Evolutionary conservation across 2,329 filamentous ascomycete species (phyloP).

Genomic region (Talaromyces sp.): DNA sequence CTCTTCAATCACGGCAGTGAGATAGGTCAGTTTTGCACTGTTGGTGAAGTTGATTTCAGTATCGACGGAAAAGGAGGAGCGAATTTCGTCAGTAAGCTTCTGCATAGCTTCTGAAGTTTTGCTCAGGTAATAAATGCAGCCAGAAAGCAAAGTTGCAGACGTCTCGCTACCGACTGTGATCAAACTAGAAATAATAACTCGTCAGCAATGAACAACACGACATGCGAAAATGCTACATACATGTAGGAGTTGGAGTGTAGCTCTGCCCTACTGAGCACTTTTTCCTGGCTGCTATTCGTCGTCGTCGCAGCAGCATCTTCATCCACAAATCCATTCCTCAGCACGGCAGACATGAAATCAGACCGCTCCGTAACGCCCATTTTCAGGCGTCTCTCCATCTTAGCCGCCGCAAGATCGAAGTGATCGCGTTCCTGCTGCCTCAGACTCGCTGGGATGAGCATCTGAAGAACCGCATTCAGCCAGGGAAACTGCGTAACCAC

Average conservation of each 20-base stretch:
- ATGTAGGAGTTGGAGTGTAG: background rate
- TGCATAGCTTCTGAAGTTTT: constrained; percentile 24
- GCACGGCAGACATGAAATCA: background rate
- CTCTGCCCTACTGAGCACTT: background rate
- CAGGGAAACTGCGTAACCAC: background rate
- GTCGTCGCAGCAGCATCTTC: background rate
- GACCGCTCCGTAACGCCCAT: background rate
- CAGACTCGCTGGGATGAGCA: background rate
- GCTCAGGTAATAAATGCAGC: constrained; percentile 39
- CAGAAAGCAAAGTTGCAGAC: constrained; percentile 41
- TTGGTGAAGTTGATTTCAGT: constrained; percentile 35
- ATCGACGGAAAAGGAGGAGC: constrained; percentile 28
- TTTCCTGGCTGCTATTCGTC: background rate
- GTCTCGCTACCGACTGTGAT: constrained; percentile 43
- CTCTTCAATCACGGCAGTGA: constrained; percentile 41
- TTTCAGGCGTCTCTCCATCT: background rate
- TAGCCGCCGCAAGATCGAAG: background rate
- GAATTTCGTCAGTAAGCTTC: constrained; percentile 37
- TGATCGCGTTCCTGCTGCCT: background rate
- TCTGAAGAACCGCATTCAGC: background rate
- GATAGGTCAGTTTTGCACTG: constrained; percentile 30
- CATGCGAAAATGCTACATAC: background rate
- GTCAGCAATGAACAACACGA: background rate
- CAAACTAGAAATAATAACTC: background rate
- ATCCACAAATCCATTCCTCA: background rate